These are phyloP conservation scores for Eucalyptus viminalis DNA, from an alignment of 345 rosid genomes.

Conservation along the genomic window DNA sequence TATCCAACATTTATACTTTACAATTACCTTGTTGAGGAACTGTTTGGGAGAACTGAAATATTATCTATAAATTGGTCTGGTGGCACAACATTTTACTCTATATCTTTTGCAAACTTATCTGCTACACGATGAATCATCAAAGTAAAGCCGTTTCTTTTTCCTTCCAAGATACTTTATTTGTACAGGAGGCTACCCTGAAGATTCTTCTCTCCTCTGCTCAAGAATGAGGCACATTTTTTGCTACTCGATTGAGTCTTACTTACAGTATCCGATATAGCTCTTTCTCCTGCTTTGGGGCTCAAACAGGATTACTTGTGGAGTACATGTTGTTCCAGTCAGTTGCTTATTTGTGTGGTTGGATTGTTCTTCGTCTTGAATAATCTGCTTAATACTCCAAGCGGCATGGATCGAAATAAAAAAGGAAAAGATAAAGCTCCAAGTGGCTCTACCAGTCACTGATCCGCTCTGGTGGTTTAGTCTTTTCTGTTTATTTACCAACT, in stretches of 20 bases:
- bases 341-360: neutral
- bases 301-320: neutral
- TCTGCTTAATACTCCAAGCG: neutral
- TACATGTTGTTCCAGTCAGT: neutral
- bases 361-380: neutral
- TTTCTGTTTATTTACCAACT: neutral
- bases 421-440: neutral
- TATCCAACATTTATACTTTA: neutral
- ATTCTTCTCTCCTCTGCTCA: neutral
- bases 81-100: neutral
- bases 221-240: neutral
- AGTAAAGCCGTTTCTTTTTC: neutral
- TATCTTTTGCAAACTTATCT: neutral
- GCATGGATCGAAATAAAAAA: neutral
- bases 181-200: neutral
- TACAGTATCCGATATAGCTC: neutral
- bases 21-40: neutral
- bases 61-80: neutral
- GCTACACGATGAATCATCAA: neutral
- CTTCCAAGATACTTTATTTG: neutral
- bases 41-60: neutral
- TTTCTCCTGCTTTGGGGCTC: neutral
- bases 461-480: neutral
- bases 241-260: neutral
- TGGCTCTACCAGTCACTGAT: neutral